These are phyloP conservation scores for Pseudogymnoascus sp. DNA, from an alignment of 2,329 filamentous ascomycete species.

Conservation along the genomic window DNA sequence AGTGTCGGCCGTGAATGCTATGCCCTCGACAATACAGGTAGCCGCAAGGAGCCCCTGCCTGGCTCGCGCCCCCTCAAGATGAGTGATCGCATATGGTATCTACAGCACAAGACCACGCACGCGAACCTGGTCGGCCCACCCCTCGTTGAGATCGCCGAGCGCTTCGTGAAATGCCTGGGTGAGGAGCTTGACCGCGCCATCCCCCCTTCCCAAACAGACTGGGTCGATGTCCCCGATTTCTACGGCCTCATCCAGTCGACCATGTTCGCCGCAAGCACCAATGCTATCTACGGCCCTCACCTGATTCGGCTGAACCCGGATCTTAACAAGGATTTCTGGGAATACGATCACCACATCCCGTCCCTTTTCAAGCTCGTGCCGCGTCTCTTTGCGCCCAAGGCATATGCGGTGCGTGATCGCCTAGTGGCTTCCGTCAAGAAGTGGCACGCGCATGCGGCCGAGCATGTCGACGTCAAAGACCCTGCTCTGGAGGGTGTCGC, in stretches of 20 bases:
- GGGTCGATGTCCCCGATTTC: slow-evolving; percentile 21
- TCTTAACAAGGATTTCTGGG: slow-evolving; percentile 26
- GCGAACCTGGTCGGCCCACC: slow-evolving; percentile 13
- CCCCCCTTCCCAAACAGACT: slow-evolving; percentile 14
- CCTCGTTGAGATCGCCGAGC: slow-evolving; percentile 15
- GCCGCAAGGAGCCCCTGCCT: slow-evolving; percentile 13
- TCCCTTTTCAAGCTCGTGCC: slow-evolving; percentile 21
- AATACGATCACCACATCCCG: slow-evolving; percentile 21
- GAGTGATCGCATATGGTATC: slow-evolving; percentile 16
- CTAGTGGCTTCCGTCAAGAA: slow-evolving; percentile 18
- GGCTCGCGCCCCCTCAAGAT: slow-evolving; percentile 13
- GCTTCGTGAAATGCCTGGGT: neutral
- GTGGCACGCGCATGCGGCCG: slow-evolving; percentile 23
- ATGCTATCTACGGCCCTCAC: slow-evolving; percentile 23
- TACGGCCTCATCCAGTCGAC: slow-evolving; percentile 21
- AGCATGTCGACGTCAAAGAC: slow-evolving; percentile 17
- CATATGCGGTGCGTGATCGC: slow-evolving; percentile 20
- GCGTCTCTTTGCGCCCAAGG: slow-evolving; percentile 21
- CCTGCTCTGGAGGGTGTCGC: slow-evolving; percentile 16
- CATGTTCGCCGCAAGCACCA: slow-evolving; percentile 23
- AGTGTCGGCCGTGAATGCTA: neutral
- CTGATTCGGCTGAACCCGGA: slow-evolving; percentile 22
- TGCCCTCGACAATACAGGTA: slow-evolving; percentile 16
- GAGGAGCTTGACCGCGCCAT: neutral
- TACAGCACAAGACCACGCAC: slow-evolving; percentile 14